Base-by-base conservation (phyloP, 1,284 basidiomycete genomes). In the Limonomyces culmigenus region DNA sequence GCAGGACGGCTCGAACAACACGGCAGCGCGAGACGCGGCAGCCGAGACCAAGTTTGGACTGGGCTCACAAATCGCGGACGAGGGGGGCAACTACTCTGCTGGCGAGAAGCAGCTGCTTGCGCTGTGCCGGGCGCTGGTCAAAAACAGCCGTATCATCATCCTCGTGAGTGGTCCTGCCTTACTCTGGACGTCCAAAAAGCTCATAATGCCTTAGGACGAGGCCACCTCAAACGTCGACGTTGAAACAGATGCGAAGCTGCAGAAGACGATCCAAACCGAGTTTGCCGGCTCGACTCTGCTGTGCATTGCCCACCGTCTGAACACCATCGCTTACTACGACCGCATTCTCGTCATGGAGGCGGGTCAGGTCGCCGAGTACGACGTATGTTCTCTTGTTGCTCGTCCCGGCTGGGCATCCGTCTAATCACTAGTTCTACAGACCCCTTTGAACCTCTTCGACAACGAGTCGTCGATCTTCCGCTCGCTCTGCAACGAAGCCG, bases 171-270 rank as follows among this genome's bases (percentile, higher is more conserved):
- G 2, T 8, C 10, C n/a, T n/a, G n/a, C 19, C 30, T 33, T 2
- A 29, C 34, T 6, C 14, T 14, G 30, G 16, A 18, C 19, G 35
- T 45, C 46, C n/a, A 34, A 38, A 27, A 15, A 19, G 29, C 33
- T 43, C 12, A 38, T 41, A 36, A 32, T 42, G 12, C 33, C 25
- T 17, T 19, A 70, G 63, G 75, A 77, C 44, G 78, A 86, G 51
- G 81, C 83, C 0, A 87, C 84, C 1, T 81, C 79, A n/a, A 81
- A 67, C 34, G 79, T 88, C 14, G 86, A 91, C 44, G 70, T 79
- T 18, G 81, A 84, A 47, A 86, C 78, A 19, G 83, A 87, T 50
- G 66, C 76, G 2, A 77, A 76, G 52, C 59, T 87, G 29, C 81
- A 84, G 43, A 59, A 61, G 17, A 84, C 80, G 0, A 83, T 88